A percentile compares a stretch with the other conserved stretches of the same genome.
Evolutionary conservation across 2,329 filamentous ascomycete species (phyloP).

Genomic region (Anisogramma anomala): DNA sequence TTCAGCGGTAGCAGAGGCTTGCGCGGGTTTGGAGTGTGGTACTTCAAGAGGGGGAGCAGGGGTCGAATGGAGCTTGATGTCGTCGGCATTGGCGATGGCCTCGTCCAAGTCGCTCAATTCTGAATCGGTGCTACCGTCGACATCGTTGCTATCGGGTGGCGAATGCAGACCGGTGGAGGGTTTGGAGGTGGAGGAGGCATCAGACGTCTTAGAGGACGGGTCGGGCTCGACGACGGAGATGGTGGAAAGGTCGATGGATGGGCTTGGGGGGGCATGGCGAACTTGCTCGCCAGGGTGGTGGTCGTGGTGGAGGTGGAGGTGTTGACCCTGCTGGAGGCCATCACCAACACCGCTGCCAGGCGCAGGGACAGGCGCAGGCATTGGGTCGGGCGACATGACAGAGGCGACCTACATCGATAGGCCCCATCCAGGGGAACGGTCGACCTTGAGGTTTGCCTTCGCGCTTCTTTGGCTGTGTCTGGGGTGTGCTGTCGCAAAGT

Average conservation of each 20-base stretch:
- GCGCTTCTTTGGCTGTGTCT: background rate
- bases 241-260: constrained; percentile 27
- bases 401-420: constrained; percentile 32
- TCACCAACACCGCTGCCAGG: constrained; percentile 25
- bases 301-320: too few relatives aligned
- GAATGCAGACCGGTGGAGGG: constrained; percentile 45
- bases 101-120: constrained; percentile 56
- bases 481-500: background rate
- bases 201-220: background rate
- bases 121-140: constrained; percentile 46
- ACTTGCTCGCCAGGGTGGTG: constrained; percentile 6
- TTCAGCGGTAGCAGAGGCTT: constrained; percentile 12
- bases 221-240: constrained; percentile 22
- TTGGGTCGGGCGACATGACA: constrained; percentile 46
- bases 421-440: constrained; percentile 13
- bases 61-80: constrained; percentile 3
- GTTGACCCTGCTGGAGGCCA: constrained; percentile 3
- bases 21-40: constrained; percentile 9
- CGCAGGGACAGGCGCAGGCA: constrained; percentile 36
- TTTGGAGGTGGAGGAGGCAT: constrained; percentile 23
- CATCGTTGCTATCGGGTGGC: constrained; percentile 52
- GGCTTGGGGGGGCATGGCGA: constrained; percentile 34
- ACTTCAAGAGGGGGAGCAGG: constrained; percentile 15
- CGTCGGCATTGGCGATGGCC: constrained; percentile 30
- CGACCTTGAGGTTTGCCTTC: background rate